phyloP scores from a whole-genome alignment of 139 green algal genomes.

The Zygnema circumcarinatum region DNA sequence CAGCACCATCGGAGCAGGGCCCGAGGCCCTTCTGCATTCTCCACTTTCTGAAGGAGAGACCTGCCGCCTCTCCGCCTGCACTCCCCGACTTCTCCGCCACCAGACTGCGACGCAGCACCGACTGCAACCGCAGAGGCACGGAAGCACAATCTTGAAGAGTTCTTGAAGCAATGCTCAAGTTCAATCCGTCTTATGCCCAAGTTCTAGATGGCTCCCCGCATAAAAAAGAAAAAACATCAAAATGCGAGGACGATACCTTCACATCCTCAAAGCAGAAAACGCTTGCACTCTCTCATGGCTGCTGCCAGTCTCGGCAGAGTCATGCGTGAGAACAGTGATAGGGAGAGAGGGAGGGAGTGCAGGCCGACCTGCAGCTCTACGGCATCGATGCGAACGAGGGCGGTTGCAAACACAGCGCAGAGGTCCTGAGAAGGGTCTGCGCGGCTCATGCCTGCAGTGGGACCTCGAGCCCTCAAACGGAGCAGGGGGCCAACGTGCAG shows the following conservation, averaged over 20 bases:
- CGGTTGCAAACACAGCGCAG: constrained; percentile 2
- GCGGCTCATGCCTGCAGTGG: not conserved
- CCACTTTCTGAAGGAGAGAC: not conserved
- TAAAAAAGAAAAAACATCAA: too few species aligned
- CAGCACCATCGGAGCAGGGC: not conserved
- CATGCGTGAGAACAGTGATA: too few species aligned
- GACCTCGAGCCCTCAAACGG: not conserved
- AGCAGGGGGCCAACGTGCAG: not conserved
- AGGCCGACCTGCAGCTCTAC: not conserved
- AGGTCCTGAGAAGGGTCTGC: constrained; percentile 14
- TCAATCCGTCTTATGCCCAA: too few species aligned
- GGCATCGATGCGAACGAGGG: constrained; percentile 3
- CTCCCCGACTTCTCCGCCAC: not conserved
- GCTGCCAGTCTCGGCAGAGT: too few species aligned
- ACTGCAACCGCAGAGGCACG: too few species aligned
- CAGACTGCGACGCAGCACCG: not conserved
- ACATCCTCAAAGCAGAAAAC: too few species aligned
- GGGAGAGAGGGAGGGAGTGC: too few species aligned
- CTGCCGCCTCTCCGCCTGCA: not conserved
- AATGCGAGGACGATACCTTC: too few species aligned
- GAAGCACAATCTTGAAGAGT: too few species aligned
- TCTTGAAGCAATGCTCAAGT: too few species aligned
- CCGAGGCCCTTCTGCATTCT: not conserved
- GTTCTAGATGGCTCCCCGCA: too few species aligned
- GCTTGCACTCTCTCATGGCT: too few species aligned